Evolutionary conservation across 768 basidiomycete genomes (phyloP).

Genomic region (Podaxis sp.): DNA sequence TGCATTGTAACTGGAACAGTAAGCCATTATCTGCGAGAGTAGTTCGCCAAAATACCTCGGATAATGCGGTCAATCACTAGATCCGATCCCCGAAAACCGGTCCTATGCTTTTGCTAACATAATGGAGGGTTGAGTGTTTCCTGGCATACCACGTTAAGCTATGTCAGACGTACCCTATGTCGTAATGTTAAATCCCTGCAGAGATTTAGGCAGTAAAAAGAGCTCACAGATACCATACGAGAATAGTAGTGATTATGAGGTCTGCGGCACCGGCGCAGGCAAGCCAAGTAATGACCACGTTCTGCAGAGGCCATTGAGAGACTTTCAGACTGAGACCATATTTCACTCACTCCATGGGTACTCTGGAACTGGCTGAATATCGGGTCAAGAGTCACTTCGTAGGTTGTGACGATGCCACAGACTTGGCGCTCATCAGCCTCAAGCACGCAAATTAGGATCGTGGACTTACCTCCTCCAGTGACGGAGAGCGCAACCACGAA

Average conservation of each 20-base stretch:
- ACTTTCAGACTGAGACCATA: too few species aligned
- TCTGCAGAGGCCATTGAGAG: constrained; percentile 1
- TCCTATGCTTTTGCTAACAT: constrained; percentile 37
- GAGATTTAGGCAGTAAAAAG: neutral
- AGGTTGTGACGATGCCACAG: neutral
- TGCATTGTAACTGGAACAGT: constrained; percentile 34
- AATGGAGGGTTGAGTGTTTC: neutral
- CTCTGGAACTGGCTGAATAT: too few species aligned
- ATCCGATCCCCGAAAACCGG: constrained; percentile 41
- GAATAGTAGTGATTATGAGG: constrained; percentile 39
- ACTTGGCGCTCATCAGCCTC: neutral
- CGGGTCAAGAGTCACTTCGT: too few species aligned
- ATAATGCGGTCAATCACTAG: constrained; percentile 43
- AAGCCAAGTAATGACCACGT: constrained; percentile 38
- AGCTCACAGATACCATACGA: constrained; percentile 44
- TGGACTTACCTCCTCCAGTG: constrained; percentile 24
- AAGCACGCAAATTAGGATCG: neutral
- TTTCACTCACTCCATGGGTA: too few species aligned
- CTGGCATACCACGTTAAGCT: neutral
- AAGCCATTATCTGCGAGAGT: neutral
- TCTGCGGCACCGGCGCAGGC: constrained; percentile 40
- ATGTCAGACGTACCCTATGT: constrained; percentile 8
- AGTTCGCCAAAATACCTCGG: constrained; percentile 23
- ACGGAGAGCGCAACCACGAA: constrained; percentile 20
- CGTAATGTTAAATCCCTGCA: neutral